phyloP scores from a whole-genome alignment of 1,284 basidiomycete genomes.

The Ustilago lituana region DNA sequence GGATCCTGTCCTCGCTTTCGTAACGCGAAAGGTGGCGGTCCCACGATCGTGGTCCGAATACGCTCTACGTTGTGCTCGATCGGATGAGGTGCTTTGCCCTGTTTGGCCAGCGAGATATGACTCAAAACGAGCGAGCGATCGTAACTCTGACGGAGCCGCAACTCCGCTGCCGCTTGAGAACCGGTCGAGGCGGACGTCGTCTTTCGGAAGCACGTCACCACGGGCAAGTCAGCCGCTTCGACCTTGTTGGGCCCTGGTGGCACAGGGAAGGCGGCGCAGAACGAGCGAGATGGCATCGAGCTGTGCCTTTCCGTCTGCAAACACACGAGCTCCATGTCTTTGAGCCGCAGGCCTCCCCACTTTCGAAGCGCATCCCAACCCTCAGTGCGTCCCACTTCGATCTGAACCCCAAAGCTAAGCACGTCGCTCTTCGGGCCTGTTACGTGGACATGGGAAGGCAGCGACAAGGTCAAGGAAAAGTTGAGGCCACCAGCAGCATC shows the following conservation, averaged over 20 bases:
- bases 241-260: constrained; percentile 45
- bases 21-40: constrained; percentile 46
- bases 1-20: constrained; percentile 1
- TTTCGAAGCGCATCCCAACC: constrained; percentile 55
- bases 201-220: constrained; percentile 21
- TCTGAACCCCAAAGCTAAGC: constrained; percentile 65
- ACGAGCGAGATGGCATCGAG: constrained; percentile 63
- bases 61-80: constrained; percentile 62
- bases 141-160: constrained; percentile 50
- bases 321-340: constrained; percentile 66
- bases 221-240: constrained; percentile 49
- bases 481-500: constrained; percentile 50
- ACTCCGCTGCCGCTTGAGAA: constrained; percentile 17
- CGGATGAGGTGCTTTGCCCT: constrained; percentile 52
- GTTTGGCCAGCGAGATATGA: constrained; percentile 51
- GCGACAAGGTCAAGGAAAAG: constrained; percentile 61
- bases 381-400: constrained; percentile 57
- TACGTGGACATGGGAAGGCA: constrained; percentile 63
- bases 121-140: constrained; percentile 51
- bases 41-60: constrained; percentile 59
- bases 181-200: not conserved
- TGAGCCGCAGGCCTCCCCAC: constrained; percentile 60
- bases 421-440: constrained; percentile 52
- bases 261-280: constrained; percentile 59
- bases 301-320: constrained; percentile 64